Percentiles rank a stretch among this genome's conserved stretches.
phyloP scores from a whole-genome alignment of 1,284 basidiomycete genomes.

The Malassezia brasiliensis region DNA sequence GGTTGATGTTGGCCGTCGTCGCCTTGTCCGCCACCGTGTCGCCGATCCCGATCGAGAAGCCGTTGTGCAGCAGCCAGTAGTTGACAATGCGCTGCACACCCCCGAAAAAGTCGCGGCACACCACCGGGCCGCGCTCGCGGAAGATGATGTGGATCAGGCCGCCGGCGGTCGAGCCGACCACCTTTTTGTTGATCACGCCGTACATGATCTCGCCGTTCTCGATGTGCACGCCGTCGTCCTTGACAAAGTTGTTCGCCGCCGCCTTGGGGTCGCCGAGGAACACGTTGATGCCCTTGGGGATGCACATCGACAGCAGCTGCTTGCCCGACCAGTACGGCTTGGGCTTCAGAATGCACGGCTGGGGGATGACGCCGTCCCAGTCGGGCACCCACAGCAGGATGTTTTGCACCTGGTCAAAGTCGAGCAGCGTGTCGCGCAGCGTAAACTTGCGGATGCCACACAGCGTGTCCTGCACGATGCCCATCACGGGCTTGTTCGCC shows the following conservation, averaged over 20 bases:
- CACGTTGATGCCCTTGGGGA: slow-evolving; percentile 94
- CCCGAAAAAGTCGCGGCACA: slow-evolving; percentile 82
- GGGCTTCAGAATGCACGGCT: slow-evolving; percentile 88
- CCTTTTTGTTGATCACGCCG: slow-evolving; percentile 95
- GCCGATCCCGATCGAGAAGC: slow-evolving; percentile 97
- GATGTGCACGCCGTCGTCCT: slow-evolving; percentile 85
- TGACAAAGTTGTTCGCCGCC: slow-evolving; percentile 38
- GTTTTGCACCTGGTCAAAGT: slow-evolving; percentile 62
- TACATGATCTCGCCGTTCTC: slow-evolving; percentile 95
- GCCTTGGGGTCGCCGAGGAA: slow-evolving; percentile 40
- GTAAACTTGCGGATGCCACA: slow-evolving; percentile 97
- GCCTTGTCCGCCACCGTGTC: slow-evolving; percentile 88
- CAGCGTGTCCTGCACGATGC: slow-evolving; percentile 96
- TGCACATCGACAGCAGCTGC: slow-evolving; percentile 84
- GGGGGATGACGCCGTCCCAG: slow-evolving; percentile 89
- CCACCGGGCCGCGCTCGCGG: slow-evolving; percentile 90
- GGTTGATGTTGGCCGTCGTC: slow-evolving; percentile 73
- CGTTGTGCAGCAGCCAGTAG: slow-evolving; percentile 96
- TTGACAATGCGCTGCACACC: slow-evolving; percentile 92
- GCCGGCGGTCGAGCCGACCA: slow-evolving; percentile 77
- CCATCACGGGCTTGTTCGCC: slow-evolving; percentile 99
- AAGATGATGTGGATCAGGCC: slow-evolving; percentile 95
- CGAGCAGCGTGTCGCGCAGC: slow-evolving; percentile 60
- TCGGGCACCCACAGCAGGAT: slow-evolving; percentile 93
- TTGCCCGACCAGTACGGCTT: slow-evolving; percentile 98